Conservation (phyloP, 148 eudicot genomes). For the Vaccinium myrtillus region DNA sequence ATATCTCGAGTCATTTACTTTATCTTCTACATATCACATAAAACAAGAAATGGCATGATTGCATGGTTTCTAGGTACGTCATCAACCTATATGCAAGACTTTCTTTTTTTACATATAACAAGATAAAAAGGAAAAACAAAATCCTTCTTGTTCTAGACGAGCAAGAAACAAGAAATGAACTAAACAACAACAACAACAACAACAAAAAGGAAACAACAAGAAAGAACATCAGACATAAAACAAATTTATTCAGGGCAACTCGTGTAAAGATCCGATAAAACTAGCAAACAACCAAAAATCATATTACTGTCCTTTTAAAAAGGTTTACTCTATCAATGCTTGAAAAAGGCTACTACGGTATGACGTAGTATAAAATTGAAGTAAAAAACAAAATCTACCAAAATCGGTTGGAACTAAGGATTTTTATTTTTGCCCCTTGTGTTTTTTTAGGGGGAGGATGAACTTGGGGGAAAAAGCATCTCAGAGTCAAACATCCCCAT, state of each 20-base stretch:
- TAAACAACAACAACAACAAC: not conserved
- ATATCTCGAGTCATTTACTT: not conserved
- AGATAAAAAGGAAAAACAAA: not conserved
- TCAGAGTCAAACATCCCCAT: slow-evolving; percentile 12
- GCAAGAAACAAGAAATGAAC: not conserved
- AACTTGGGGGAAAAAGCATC: slow-evolving; percentile 6
- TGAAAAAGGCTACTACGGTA: not conserved
- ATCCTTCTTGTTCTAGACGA: not conserved
- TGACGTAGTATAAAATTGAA: not conserved
- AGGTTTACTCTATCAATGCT: no score
- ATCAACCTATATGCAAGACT: not conserved
- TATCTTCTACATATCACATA: not conserved
- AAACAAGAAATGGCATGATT: not conserved
- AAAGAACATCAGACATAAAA: not conserved
- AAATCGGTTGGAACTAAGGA: not conserved
- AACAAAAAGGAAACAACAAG: not conserved
- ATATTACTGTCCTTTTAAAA: not conserved
- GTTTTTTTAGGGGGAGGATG: not conserved
- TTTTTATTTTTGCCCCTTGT: no score
- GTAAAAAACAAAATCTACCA: not conserved
- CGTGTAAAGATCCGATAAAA: not conserved
- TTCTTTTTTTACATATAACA: not conserved
- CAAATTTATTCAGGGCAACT: not conserved
- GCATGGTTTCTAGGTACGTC: not conserved
- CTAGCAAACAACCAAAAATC: not conserved